Evolutionary conservation across 23 red algal species (phyloP).

Genomic region (Porphyridium purpureum): DNA sequence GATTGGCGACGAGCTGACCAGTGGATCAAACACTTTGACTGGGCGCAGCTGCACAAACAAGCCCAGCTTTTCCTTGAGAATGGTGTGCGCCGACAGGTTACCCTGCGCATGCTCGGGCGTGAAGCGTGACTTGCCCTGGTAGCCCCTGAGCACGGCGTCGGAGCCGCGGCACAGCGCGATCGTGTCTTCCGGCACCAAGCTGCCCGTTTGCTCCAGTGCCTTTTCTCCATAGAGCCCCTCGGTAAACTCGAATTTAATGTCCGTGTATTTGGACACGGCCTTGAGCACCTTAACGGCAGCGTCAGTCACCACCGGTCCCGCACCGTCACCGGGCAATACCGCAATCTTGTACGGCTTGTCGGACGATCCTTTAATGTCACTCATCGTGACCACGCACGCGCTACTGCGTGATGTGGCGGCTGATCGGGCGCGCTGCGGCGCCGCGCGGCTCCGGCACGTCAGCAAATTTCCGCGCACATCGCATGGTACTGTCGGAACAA

Average conservation of each 20-base stretch:
- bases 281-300: slow-evolving; percentile 36
- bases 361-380: slow-evolving; percentile 18
- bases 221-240: slow-evolving; percentile 22
- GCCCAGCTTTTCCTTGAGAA: slow-evolving; percentile 37
- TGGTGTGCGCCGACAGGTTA: slow-evolving; percentile 18
- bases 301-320: slow-evolving; percentile 41
- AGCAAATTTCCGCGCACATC: too few relatives aligned
- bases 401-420: too few relatives aligned
- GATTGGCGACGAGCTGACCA: slow-evolving; percentile 22
- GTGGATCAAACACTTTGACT: slow-evolving; percentile 36
- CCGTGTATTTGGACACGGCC: slow-evolving; percentile 21
- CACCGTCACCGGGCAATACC: slow-evolving; percentile 56
- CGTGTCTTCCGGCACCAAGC: slow-evolving; percentile 47
- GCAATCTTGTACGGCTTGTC: slow-evolving; percentile 61
- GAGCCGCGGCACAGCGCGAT: slow-evolving; percentile 33
- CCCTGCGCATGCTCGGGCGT: background rate
- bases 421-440: too few relatives aligned
- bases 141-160: slow-evolving; percentile 54
- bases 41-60: slow-evolving; percentile 84
- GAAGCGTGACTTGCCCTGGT: slow-evolving; percentile 31
- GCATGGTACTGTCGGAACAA: too few relatives aligned
- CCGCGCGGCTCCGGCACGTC: too few relatives aligned
- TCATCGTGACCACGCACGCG: too few relatives aligned
- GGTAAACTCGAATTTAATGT: slow-evolving; percentile 68
- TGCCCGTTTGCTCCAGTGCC: slow-evolving; percentile 17